A percentile compares a stretch with the other conserved stretches of the same genome.
These are phyloP conservation scores for Anthostomella pinea DNA, from an alignment of 2,329 filamentous ascomycete genomes.

Conservation along the genomic window DNA sequence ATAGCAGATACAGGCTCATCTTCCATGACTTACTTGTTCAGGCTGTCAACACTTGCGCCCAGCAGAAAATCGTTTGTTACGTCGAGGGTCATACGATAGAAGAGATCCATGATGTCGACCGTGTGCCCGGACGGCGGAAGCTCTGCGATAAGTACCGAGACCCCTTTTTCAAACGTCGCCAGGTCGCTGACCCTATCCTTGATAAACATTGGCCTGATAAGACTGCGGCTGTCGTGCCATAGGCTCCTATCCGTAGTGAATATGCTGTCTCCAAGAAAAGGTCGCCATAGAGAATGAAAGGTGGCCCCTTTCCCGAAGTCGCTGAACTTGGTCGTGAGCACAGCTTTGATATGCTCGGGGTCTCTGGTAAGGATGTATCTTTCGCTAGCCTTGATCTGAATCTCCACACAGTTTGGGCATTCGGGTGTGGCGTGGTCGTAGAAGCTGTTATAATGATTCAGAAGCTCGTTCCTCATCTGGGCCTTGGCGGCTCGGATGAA, in stretches of 20 bases:
- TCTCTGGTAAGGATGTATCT: slow-evolving; percentile 49
- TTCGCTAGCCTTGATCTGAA: slow-evolving; percentile 30
- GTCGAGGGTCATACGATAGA: slow-evolving; percentile 65
- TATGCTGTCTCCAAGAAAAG: slow-evolving; percentile 54
- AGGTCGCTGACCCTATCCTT: slow-evolving; percentile 48
- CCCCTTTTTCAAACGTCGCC: slow-evolving; percentile 58
- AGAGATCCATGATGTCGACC: slow-evolving; percentile 60
- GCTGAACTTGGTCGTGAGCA: slow-evolving; percentile 55
- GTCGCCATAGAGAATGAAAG: slow-evolving; percentile 43
- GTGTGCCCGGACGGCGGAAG: slow-evolving; percentile 53
- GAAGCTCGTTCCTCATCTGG: slow-evolving; percentile 32
- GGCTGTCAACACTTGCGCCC: slow-evolving; percentile 51
- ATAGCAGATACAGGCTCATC: not conserved
- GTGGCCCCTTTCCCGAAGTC: slow-evolving; percentile 47
- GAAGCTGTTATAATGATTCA: slow-evolving; percentile 31
- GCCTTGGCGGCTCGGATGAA: slow-evolving; percentile 27
- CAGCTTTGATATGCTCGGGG: slow-evolving; percentile 55
- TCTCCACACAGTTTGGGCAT: slow-evolving; percentile 37
- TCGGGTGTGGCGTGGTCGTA: slow-evolving; percentile 28
- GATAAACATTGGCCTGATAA: slow-evolving; percentile 54
- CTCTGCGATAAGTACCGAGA: slow-evolving; percentile 54
- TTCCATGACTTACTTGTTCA: slow-evolving; percentile 36
- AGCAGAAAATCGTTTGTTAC: slow-evolving; percentile 67
- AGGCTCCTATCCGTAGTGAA: slow-evolving; percentile 50
- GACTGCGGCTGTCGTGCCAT: slow-evolving; percentile 53